Percentiles rank a stretch among this genome's conserved stretches.
Conservation (phyloP, 1,139 yeast species). For the Hyphopichia khmerensis region DNA sequence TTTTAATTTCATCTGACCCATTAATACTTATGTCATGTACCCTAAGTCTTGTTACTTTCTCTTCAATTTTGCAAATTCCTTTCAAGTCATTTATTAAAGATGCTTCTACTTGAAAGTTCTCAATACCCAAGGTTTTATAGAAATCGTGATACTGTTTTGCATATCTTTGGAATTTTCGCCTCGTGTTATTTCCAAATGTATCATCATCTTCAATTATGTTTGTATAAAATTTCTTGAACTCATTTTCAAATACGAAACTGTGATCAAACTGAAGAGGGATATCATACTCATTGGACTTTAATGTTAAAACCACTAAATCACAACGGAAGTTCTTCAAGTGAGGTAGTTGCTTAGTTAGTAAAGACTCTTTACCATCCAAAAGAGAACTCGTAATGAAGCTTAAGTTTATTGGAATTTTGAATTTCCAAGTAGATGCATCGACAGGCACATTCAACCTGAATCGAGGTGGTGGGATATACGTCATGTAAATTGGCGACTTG, state of each 20-base stretch:
- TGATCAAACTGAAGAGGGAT: conserved; percentile 45
- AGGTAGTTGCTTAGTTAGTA: conserved; percentile 22
- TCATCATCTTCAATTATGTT: conserved; percentile 21
- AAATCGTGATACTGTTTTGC: conserved; percentile 20
- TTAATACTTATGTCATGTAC: conserved; percentile 14
- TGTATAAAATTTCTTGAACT: conserved; percentile 7
- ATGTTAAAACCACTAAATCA: conserved; percentile 34
- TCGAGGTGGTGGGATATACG: conserved; percentile 32
- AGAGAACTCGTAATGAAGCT: conserved; percentile 7
- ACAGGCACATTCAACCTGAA: conserved; percentile 14
- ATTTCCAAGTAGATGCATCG: conserved; percentile 23
- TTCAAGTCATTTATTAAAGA: conserved; percentile 31
- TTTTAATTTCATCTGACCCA: neutral
- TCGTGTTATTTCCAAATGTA: conserved; percentile 22
- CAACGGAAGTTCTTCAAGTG: conserved; percentile 27
- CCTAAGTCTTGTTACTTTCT: conserved; percentile 25
- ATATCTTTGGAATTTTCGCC: conserved; percentile 19
- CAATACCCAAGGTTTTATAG: conserved; percentile 20
- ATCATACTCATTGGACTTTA: conserved; percentile 28
- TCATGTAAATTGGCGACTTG: conserved; percentile 21
- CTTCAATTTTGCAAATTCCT: conserved; percentile 26
- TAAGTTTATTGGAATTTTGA: conserved; percentile 29
- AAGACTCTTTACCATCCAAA: too few relatives aligned
- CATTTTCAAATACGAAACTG: conserved; percentile 31
- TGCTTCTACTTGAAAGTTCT: conserved; percentile 28